phyloP scores from a whole-genome alignment of 305 asterid genomes.

The Ilex paraguariensis region DNA sequence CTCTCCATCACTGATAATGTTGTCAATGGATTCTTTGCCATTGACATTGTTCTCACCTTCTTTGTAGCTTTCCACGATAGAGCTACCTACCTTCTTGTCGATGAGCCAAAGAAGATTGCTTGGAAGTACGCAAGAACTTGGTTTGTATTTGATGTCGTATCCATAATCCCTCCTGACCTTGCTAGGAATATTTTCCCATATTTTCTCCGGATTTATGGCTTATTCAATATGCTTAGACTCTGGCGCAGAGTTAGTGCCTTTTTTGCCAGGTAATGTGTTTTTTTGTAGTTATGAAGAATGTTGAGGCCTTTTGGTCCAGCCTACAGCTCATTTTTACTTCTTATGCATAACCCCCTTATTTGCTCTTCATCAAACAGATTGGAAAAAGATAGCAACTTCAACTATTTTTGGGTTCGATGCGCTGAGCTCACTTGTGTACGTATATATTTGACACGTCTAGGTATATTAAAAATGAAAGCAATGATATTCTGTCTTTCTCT shows the following conservation, averaged over 20 bases:
- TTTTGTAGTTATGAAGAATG: conserved; percentile 6
- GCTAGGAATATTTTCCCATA: conserved; percentile 61
- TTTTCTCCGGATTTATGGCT: conserved; percentile 48
- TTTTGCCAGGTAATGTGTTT: conserved; percentile 55
- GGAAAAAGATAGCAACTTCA: conserved; percentile 87
- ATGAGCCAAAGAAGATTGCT: conserved; percentile 53
- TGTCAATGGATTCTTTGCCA: conserved; percentile 70
- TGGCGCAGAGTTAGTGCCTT: conserved; percentile 91
- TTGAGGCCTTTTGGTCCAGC: conserved; percentile 1
- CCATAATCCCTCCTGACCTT: conserved; percentile 80
- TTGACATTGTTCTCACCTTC: conserved; percentile 83
- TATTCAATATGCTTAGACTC: conserved; percentile 88
- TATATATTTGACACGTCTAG: conserved; percentile 5
- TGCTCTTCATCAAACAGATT: conserved; percentile 37
- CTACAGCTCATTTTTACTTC: conserved; percentile 3
- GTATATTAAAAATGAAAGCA: neutral
- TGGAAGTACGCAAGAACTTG: conserved; percentile 56
- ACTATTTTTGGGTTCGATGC: conserved; percentile 86
- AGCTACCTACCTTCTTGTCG: conserved; percentile 61
- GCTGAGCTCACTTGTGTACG: conserved; percentile 77
- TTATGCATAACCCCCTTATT: neutral
- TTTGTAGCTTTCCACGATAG: conserved; percentile 75
- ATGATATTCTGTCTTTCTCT: neutral
- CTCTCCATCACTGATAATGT: conserved; percentile 57
- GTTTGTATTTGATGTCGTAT: conserved; percentile 66